Base-by-base conservation (phyloP, 1,284 basidiomycete species). In the Tranzscheliella williamsii region DNA sequence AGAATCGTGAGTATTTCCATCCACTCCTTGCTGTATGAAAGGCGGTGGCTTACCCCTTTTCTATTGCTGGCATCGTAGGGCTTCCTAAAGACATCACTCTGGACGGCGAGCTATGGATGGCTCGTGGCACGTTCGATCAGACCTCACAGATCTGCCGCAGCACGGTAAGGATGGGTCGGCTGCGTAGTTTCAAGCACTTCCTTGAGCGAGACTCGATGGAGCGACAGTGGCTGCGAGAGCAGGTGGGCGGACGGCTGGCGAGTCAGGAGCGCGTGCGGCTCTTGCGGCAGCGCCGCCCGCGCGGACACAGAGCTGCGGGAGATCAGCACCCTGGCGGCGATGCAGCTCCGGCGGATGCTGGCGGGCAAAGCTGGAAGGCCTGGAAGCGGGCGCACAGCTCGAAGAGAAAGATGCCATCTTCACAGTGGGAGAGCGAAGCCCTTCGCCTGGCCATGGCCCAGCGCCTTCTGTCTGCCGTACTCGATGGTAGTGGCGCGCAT, bases 41-140 rank as follows among this genome's bases (percentile, higher is more conserved):
- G 9, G 13, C 12, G n/a, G 16, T n/a, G n/a, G n/a, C n/a, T n/a
- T n/a, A n/a, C 11, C 15, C 12, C 17, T 26, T 15, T 33, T 23
- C 24, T 33, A 21, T 24, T 18, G 12, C 16, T 33, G 5, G 17
- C 9, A 33, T 13, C 3, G 8, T 58, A 85, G 85, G 82, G 42
- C 79, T 87, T 4, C 85, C 85, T 0, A 82, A 81, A 39, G 82
- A 84, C 48, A 70, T 83, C 11, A 83, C 83, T 0, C 81, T 87
- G 4, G 85, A 86, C 50, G 85, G 85, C 20, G 85, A 86, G 47
- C 73, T 78, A 9, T 73, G 70, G 70, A 70, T 70, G 38, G 36
- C 42, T 8, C 62, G 70, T 32, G 68, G 63, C 16, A 38, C 56
- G 4, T 73, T 73, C 34, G 65, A 70, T 18, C 48, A 56, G 31